Conservation (phyloP, 257 asterid genomes). For the Misopates orontium region DNA sequence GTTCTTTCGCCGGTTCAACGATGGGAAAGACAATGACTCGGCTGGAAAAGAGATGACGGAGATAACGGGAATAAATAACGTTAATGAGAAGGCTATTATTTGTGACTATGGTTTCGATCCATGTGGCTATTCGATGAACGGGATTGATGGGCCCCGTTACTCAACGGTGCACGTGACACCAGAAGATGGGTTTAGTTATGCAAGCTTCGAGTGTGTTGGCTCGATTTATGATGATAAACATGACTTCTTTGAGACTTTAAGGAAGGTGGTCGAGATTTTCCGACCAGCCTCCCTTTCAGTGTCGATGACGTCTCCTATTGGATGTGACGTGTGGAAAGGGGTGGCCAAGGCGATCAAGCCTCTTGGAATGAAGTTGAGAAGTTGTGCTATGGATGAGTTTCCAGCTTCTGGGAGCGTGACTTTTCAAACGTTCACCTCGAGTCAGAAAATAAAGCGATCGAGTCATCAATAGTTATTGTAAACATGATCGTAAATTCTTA, state of each 20-base stretch:
- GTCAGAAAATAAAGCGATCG: conserved; percentile 34
- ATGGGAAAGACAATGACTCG: conserved; percentile 57
- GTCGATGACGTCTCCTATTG: conserved; percentile 55
- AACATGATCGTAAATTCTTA: conserved; percentile 19
- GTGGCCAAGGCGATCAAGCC: conserved; percentile 63
- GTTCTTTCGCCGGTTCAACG: conserved; percentile 59
- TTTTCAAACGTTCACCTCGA: conserved; percentile 63
- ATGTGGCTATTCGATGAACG: conserved; percentile 96
- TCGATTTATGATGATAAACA: conserved; percentile 50
- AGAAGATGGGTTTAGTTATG: conserved; percentile 94
- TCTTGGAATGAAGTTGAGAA: conserved; percentile 71
- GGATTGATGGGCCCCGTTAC: conserved; percentile 68
- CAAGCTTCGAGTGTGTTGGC: conserved; percentile 79
- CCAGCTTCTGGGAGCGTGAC: conserved; percentile 65
- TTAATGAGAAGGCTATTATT: conserved; percentile 55
- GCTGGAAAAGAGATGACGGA: conserved; percentile 86
- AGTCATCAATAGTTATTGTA: background rate
- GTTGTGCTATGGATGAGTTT: conserved; percentile 67
- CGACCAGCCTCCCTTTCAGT: conserved; percentile 72
- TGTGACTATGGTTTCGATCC: conserved; percentile 95
- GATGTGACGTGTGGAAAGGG: conserved; percentile 55
- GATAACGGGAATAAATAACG: conserved; percentile 52
- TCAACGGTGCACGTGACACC: conserved; percentile 97
- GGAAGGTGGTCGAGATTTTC: conserved; percentile 66
- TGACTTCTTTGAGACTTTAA: conserved; percentile 41